Evolutionary conservation across 75 land plant genomes (phyloP).

Genomic region (Azolla pinnata): DNA sequence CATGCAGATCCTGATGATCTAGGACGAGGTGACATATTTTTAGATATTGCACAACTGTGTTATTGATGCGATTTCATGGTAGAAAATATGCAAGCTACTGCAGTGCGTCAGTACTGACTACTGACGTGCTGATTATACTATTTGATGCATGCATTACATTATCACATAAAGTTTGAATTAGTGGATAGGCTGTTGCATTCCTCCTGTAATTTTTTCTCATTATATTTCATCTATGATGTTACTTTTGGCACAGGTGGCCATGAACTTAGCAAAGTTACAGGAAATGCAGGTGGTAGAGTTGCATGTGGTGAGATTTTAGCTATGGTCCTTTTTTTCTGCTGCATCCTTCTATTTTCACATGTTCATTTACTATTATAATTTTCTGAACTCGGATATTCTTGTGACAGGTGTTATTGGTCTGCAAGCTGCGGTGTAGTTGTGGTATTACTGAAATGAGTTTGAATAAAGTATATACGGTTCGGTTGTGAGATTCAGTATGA

Average conservation of each 20-base stretch:
- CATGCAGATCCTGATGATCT: slow-evolving; percentile 88
- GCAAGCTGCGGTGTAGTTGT: background rate
- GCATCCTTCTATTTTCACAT: background rate
- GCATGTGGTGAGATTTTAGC: slow-evolving; percentile 65
- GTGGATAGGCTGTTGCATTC: background rate
- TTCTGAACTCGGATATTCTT: too few species aligned
- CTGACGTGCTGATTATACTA: too few species aligned
- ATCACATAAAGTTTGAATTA: background rate
- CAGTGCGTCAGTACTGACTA: too few species aligned
- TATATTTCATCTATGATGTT: background rate
- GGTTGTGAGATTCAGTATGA: too few species aligned
- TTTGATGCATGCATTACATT: too few species aligned
- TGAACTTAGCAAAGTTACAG: slow-evolving; percentile 82
- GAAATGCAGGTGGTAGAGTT: slow-evolving; percentile 92
- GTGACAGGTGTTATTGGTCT: background rate
- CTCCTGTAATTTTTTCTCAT: background rate
- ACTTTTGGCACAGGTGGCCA: slow-evolving; percentile 59
- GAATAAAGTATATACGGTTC: too few species aligned
- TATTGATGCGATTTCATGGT: too few species aligned
- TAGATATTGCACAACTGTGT: background rate
- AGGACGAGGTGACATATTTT: slow-evolving; percentile 56
- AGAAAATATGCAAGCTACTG: too few species aligned
- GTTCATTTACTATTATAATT: too few species aligned
- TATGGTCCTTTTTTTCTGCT: background rate
- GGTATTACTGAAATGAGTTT: too few species aligned